Percentiles rank a stretch among this genome's conserved stretches.
phyloP scores from a whole-genome alignment of 2,329 filamentous ascomycete species.

The Xylaria sp. region DNA sequence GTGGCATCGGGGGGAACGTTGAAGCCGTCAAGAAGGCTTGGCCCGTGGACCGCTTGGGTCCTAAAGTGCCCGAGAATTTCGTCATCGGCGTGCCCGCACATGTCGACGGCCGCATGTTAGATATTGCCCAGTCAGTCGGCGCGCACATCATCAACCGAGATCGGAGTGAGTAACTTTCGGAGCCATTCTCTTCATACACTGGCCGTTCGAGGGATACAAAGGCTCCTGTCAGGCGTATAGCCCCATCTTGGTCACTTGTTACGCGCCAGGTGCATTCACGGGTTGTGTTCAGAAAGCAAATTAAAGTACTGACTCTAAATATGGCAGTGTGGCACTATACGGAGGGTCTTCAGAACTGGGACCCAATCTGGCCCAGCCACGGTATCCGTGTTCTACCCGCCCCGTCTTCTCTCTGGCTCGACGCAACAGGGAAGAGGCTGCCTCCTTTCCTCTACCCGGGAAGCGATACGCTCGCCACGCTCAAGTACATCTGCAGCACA shows the following conservation, averaged over 20 bases:
- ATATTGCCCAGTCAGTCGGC: slow-evolving; percentile 63
- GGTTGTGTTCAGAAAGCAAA: not conserved
- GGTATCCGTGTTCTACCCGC: slow-evolving; percentile 71
- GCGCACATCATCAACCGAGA: slow-evolving; percentile 69
- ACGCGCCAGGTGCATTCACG: not conserved
- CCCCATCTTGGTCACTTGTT: not conserved
- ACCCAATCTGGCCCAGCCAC: slow-evolving; percentile 70
- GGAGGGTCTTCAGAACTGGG: slow-evolving; percentile 71
- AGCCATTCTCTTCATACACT: not conserved
- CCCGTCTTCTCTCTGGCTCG: slow-evolving; percentile 71
- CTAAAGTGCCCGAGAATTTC: slow-evolving; percentile 65
- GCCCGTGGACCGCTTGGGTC: slow-evolving; percentile 68
- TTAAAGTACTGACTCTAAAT: not conserved
- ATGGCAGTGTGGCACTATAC: slow-evolving; percentile 71
- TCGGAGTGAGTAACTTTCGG: slow-evolving; percentile 52
- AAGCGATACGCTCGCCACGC: slow-evolving; percentile 66
- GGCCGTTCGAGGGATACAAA: not conserved
- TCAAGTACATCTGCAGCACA: slow-evolving; percentile 69
- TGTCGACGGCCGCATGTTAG: slow-evolving; percentile 73
- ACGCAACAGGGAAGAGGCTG: slow-evolving; percentile 68
- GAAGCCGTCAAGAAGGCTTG: slow-evolving; percentile 68
- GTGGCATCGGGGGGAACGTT: slow-evolving; percentile 71
- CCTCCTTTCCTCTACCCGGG: slow-evolving; percentile 68
- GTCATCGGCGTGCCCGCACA: slow-evolving; percentile 71
- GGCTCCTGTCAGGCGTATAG: no score